phyloP scores from a whole-genome alignment of 1,284 basidiomycete species.

The Puccinia triticina region DNA sequence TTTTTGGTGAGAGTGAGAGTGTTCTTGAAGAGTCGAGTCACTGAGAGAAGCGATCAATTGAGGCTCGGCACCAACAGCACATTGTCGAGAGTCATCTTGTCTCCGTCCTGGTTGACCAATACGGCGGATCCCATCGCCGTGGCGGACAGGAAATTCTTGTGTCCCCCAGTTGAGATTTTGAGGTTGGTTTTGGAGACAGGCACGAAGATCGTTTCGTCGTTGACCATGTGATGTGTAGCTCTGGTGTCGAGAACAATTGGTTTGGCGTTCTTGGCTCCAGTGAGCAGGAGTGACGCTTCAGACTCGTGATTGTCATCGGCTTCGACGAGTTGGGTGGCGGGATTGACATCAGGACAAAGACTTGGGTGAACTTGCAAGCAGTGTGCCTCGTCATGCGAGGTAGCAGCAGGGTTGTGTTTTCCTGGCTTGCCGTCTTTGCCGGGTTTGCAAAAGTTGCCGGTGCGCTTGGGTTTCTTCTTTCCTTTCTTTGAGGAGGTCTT shows the following conservation, averaged over 20 bases:
- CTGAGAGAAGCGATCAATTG: neutral
- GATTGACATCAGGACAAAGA: neutral
- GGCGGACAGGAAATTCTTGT: neutral
- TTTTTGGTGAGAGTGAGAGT: neutral
- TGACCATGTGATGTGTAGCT: neutral
- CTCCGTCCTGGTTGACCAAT: neutral
- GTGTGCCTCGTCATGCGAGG: neutral
- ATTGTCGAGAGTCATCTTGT: neutral
- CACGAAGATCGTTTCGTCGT: too few species aligned
- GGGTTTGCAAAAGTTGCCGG: too few species aligned
- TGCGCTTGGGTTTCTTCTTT: too few species aligned
- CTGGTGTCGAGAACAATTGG: neutral
- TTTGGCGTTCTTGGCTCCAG: neutral
- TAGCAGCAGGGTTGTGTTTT: neutral
- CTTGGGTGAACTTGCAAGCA: slow-evolving; percentile 4
- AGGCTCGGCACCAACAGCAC: neutral
- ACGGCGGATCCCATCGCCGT: neutral
- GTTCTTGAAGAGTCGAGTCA: neutral
- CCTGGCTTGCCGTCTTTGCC: too few species aligned
- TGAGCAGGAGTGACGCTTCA: neutral
- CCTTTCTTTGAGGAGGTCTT: too few species aligned
- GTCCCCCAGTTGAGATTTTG: neutral
- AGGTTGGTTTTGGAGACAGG: neutral
- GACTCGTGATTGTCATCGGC: neutral
- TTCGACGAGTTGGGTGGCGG: neutral